Base-by-base conservation (phyloP, 2,329 filamentous ascomycete genomes). In the Cercospora zeae-maydis region DNA sequence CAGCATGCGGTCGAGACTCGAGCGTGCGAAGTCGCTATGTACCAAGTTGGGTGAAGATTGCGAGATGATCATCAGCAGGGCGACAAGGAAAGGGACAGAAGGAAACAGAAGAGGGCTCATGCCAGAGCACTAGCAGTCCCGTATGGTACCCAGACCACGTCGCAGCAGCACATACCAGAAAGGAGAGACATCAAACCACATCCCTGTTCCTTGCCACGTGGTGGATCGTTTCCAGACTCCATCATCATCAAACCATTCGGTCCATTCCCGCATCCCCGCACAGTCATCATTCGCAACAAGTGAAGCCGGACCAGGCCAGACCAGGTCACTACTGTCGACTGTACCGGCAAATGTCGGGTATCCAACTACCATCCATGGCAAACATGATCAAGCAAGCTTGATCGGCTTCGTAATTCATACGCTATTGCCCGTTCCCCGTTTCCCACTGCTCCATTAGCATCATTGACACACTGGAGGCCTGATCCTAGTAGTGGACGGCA, bases 261-360 rank as follows among this genome's bases (percentile, higher is more conserved):
- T 27, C 24, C 24, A 27, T 27, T 27, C 24, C 24, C 24, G 24
- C 24, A 27, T 27, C 6, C 24, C 24, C 24, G 24, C 24, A 27
- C 24, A 27, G 24, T 27, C 24, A 27, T 27, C 24, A 27, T 27
- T n/a, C 24, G 24, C 24, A 27, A 27, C 3, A 27, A 27, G 24
- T 27, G 24, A 27, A 27, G 6, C 24, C 6, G 3, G 24, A 21
- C 8, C 39, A 4, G 39, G 19, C 11, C 39, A 45, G 39, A 19
- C 39, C n/a, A 42, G 37, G 37, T 42, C 7, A 4, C 27, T 1
- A 33, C 4, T n/a, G n/a, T n/a, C n/a, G n/a, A n/a, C 24, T 27
- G 24, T 27, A 16, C 39, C 56, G 56, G 56, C 56, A 33, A 49
- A 58, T 58, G 30, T 58, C 56, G 56, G 56, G 11, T 34, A 58